A percentile compares a stretch with the other conserved stretches of the same genome.
These are phyloP conservation scores for Megacollybia platyphylla DNA, from an alignment of 1,284 basidiomycete genomes.

Conservation along the genomic window DNA sequence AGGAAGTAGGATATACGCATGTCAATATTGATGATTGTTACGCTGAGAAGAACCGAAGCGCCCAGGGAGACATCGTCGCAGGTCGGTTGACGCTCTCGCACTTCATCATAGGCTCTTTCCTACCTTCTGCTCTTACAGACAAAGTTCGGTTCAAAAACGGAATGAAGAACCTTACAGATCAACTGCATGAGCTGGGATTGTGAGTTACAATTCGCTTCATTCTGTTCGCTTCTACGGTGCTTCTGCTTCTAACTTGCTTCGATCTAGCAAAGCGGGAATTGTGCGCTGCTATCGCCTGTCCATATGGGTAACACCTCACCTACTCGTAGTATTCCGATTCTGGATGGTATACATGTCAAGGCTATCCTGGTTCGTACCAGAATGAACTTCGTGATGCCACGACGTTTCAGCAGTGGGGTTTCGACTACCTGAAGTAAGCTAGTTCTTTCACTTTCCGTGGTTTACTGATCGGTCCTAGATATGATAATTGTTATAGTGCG, in stretches of 20 bases:
- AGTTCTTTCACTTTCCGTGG: too few relatives aligned
- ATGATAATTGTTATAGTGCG: slow-evolving; percentile 37
- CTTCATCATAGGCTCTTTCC: neutral
- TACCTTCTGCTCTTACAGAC: slow-evolving; percentile 12
- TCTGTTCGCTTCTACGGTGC: neutral
- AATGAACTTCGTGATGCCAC: slow-evolving; percentile 31
- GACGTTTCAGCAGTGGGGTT: slow-evolving; percentile 37
- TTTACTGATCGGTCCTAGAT: slow-evolving; percentile 11
- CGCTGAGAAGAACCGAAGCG: slow-evolving; percentile 29
- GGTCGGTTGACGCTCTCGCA: slow-evolving; percentile 8
- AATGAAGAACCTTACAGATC: slow-evolving; percentile 30
- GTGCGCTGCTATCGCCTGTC: slow-evolving; percentile 10
- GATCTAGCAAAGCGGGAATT: slow-evolving; percentile 18
- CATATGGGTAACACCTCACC: neutral
- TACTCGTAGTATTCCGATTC: slow-evolving; percentile 31
- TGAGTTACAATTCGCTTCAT: slow-evolving; percentile 10
- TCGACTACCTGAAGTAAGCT: slow-evolving; percentile 36
- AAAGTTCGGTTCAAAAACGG: slow-evolving; percentile 24
- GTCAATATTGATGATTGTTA: slow-evolving; percentile 46
- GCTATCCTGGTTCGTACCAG: slow-evolving; percentile 38
- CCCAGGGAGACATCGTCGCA: slow-evolving; percentile 29
- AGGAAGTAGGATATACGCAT: slow-evolving; percentile 37
- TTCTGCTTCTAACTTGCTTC: slow-evolving; percentile 1
- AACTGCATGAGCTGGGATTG: slow-evolving; percentile 34
- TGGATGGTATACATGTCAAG: slow-evolving; percentile 38